Evolutionary conservation across 768 basidiomycete genomes (phyloP).

Genomic region (Rubroboletus satanas): DNA sequence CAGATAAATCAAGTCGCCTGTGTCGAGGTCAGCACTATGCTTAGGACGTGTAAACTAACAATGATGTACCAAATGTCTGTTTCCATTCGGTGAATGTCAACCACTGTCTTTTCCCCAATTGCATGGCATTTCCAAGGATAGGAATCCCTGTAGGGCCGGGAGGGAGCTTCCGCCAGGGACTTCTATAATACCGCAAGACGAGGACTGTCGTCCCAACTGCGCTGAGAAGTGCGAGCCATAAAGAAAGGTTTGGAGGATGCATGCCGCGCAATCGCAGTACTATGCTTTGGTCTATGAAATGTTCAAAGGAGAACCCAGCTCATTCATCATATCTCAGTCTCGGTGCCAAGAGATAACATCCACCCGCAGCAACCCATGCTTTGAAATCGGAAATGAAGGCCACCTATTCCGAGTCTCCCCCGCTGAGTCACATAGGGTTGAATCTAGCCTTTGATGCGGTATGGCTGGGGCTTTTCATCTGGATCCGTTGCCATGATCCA

Average conservation of each 20-base stretch:
- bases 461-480: not conserved
- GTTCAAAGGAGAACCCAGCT: not conserved
- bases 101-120: not conserved
- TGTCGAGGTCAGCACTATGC: not conserved
- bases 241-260: not conserved
- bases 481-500: not conserved
- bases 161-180: not conserved
- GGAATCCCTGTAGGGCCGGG: not conserved
- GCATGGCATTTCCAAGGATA: not conserved
- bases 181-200: not conserved
- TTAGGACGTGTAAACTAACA: not conserved
- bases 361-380: not conserved
- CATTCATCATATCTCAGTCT: not conserved
- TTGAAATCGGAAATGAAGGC: not conserved
- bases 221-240: not conserved
- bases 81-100: constrained; percentile 1
- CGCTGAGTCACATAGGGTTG: not conserved
- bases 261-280: not conserved
- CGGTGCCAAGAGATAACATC: not conserved
- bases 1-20: not conserved
- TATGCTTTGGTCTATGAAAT: not conserved
- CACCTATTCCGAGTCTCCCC: too few relatives aligned
- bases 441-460: not conserved
- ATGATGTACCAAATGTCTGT: not conserved
- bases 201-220: not conserved